Conservation (phyloP, 2,329 filamentous ascomycete species). For the Colletotrichum brevisporum region DNA sequence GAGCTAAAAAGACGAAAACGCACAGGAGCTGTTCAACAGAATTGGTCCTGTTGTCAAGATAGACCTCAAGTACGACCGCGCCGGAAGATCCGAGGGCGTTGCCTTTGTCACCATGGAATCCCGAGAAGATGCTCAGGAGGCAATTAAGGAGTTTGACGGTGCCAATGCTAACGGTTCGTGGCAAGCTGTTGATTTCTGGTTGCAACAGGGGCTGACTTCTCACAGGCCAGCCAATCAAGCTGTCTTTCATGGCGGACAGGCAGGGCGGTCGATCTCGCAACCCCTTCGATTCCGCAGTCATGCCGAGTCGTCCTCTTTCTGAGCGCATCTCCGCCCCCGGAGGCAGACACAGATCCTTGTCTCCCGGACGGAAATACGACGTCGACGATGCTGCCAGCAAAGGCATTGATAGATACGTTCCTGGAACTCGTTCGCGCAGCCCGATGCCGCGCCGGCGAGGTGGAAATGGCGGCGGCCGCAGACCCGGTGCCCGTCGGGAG, state of each 20-base stretch:
- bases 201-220: not conserved
- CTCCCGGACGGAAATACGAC: constrained; percentile 61
- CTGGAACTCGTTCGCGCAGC: constrained; percentile 72
- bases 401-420: constrained; percentile 85
- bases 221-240: constrained; percentile 82
- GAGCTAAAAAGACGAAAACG: constrained; percentile 46
- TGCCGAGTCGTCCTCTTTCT: constrained; percentile 70
- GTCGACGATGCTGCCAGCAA: constrained; percentile 73
- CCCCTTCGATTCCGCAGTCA: constrained; percentile 69
- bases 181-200: not conserved
- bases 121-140: constrained; percentile 78
- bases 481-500: constrained; percentile 65
- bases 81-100: constrained; percentile 87
- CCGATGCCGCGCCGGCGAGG: constrained; percentile 68
- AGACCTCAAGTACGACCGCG: constrained; percentile 85
- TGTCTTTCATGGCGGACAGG: constrained; percentile 74
- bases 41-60: constrained; percentile 81
- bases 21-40: constrained; percentile 82
- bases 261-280: constrained; percentile 60
- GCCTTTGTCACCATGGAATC: constrained; percentile 87
- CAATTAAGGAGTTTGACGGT: constrained; percentile 86
- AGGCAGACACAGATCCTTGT: constrained; percentile 74
- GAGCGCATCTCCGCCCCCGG: constrained; percentile 71
- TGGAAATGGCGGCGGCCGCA: constrained; percentile 60
- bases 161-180: constrained; percentile 85